A percentile compares a stretch with the other conserved stretches of the same genome.
These are phyloP conservation scores for Citeromyces matritensis DNA, from an alignment of 805 yeast species.

Conservation along the genomic window DNA sequence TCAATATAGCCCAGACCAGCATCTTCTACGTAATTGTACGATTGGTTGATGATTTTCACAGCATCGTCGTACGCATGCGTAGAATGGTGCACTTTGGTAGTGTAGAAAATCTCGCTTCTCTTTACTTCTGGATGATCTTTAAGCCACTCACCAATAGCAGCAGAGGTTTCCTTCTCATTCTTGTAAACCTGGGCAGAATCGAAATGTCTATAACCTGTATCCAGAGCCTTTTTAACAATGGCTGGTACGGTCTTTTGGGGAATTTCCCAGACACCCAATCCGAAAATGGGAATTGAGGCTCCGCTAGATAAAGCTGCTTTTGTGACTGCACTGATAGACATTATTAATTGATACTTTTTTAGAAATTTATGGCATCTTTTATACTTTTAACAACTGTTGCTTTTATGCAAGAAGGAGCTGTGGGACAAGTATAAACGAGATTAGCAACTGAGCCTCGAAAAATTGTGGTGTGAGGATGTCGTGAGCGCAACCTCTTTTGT, in stretches of 20 bases:
- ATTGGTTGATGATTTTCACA: constrained; percentile 39
- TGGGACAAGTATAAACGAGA: too few relatives aligned
- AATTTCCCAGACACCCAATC: constrained; percentile 32
- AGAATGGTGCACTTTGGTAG: constrained; percentile 63
- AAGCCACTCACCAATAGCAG: constrained; percentile 26
- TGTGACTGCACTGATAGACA: too few relatives aligned
- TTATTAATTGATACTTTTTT: too few relatives aligned
- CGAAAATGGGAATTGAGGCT: constrained; percentile 28
- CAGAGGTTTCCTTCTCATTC: constrained; percentile 32
- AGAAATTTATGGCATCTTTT: too few relatives aligned
- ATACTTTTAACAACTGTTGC: too few relatives aligned
- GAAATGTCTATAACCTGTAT: constrained; percentile 26
- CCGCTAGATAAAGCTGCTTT: constrained; percentile 36
- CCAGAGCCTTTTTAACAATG: constrained; percentile 25
- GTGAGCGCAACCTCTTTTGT: too few relatives aligned
- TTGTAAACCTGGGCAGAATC: constrained; percentile 33
- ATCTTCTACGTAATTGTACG: constrained; percentile 32
- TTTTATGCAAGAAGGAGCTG: too few relatives aligned
- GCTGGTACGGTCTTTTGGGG: constrained; percentile 16
- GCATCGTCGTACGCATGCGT: constrained; percentile 47
- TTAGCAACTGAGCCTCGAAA: too few relatives aligned
- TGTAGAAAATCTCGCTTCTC: constrained; percentile 41
- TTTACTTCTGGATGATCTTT: constrained; percentile 19
- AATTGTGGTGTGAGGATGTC: too few relatives aligned
- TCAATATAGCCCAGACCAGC: constrained; percentile 54